Evolutionary conservation across 176 grass and related monocot genomes (phyloP).

Genomic region (Avena eriantha): DNA sequence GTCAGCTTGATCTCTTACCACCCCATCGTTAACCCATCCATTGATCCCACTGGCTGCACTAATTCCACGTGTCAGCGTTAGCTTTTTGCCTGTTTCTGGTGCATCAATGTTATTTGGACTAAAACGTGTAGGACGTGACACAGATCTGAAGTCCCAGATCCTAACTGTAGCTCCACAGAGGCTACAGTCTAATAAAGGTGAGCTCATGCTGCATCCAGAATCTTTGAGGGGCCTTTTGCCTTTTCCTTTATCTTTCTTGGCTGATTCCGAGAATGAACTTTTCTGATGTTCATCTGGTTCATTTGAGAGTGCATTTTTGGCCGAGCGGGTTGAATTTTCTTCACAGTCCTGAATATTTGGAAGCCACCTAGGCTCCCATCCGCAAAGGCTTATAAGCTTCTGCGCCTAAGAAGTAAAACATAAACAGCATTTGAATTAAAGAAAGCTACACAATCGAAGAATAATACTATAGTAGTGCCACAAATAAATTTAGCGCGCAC

Average conservation of each 20-base stretch:
- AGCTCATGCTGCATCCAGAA: conserved; percentile 78
- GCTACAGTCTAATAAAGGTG: conserved; percentile 91
- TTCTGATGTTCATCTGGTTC: conserved; percentile 52
- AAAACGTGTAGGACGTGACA: conserved; percentile 63
- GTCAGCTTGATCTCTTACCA: conserved; percentile 71
- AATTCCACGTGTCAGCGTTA: conserved; percentile 64
- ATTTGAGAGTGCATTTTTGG: conserved; percentile 67
- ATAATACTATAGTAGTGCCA: conserved; percentile 28
- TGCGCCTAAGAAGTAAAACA: conserved; percentile 66
- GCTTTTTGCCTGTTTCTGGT: conserved; percentile 75
- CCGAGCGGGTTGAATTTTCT: conserved; percentile 89
- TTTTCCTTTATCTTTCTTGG: conserved; percentile 80
- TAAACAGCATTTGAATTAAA: conserved; percentile 34
- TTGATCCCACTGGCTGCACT: conserved; percentile 94
- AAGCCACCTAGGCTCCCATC: conserved; percentile 99
- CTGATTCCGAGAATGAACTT: conserved; percentile 66
- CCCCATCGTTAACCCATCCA: conserved; percentile 68
- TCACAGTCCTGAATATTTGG: conserved; percentile 97
- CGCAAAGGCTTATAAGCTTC: conserved; percentile 98
- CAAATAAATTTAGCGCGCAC: conserved; percentile 4
- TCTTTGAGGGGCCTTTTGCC: conserved; percentile 71
- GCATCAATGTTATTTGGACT: conserved; percentile 68
- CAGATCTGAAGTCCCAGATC: conserved; percentile 77
- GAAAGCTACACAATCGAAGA: conserved; percentile 11
- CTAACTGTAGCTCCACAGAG: conserved; percentile 88